Evolutionary conservation across 257 asterid genomes (phyloP).

Genomic region (Solanum medicagineum): DNA sequence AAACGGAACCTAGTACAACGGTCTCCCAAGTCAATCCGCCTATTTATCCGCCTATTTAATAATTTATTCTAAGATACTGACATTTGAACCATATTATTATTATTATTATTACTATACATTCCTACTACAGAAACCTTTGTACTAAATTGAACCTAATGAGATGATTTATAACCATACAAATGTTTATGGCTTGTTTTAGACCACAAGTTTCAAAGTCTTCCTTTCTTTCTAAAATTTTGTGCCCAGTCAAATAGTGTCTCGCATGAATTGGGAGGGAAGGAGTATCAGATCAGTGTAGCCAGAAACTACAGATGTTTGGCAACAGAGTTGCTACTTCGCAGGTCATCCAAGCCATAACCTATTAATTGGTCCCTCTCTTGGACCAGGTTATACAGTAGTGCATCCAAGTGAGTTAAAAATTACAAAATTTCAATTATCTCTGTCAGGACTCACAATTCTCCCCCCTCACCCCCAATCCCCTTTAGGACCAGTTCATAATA

Average conservation of each 20-base stretch:
- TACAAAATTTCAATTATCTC: neutral
- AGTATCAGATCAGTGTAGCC: neutral
- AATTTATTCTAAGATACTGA: neutral
- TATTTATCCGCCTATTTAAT: too few relatives aligned
- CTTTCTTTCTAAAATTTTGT: neutral
- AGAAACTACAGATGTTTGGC: neutral
- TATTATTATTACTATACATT: neutral
- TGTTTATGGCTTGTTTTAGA: neutral
- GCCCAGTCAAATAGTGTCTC: neutral
- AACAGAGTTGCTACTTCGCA: neutral
- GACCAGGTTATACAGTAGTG: neutral
- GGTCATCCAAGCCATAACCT: neutral
- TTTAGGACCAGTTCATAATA: neutral
- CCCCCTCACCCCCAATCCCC: neutral
- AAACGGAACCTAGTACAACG: too few relatives aligned
- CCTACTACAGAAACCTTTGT: neutral
- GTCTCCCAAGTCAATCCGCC: too few relatives aligned
- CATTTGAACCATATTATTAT: neutral
- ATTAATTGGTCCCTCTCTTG: neutral
- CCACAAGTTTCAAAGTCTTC: neutral
- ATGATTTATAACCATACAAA: neutral
- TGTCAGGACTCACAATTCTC: neutral
- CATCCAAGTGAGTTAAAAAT: neutral
- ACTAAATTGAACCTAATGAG: neutral
- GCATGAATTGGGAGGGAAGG: neutral